These are phyloP conservation scores for Apophysomyces trapeziformis DNA, from an alignment of 371 early-diverging fungal genomes.

Conservation along the genomic window DNA sequence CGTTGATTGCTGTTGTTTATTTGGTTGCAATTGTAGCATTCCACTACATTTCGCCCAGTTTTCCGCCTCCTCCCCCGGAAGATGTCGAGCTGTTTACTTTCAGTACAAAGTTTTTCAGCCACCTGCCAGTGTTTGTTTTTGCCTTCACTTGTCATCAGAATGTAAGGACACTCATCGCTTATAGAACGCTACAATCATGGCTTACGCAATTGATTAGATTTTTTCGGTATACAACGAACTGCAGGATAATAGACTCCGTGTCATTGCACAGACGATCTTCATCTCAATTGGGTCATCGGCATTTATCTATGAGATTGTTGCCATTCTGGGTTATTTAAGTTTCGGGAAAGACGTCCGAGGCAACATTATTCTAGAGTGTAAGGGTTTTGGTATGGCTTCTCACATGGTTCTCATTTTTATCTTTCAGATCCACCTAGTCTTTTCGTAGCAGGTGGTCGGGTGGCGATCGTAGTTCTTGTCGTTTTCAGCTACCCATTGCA, in stretches of 20 bases:
- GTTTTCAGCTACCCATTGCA: conserved; percentile 98
- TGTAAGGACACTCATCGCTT: conserved; percentile 38
- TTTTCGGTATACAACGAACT: conserved; percentile 95
- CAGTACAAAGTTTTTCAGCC: conserved; percentile 72
- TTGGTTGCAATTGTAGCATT: conserved; percentile 87
- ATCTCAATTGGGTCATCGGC: conserved; percentile 84
- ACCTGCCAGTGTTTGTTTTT: conserved; percentile 98
- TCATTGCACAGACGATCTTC: conserved; percentile 69
- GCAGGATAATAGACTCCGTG: conserved; percentile 72
- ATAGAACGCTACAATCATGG: not conserved
- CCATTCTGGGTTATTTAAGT: conserved; percentile 92
- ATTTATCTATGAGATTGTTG: conserved; percentile 88
- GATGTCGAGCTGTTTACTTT: conserved; percentile 58
- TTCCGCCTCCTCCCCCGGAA: conserved; percentile 47
- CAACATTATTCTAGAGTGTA: conserved; percentile 92
- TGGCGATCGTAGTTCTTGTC: conserved; percentile 91
- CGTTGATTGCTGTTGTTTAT: conserved; percentile 90
- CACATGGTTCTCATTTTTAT: not conserved
- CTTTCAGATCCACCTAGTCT: conserved; percentile 64
- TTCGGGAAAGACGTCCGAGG: conserved; percentile 88
- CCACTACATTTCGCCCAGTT: conserved; percentile 67
- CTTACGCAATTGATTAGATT: conserved; percentile 52
- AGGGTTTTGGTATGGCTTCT: conserved; percentile 17
- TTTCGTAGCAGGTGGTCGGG: conserved; percentile 84
- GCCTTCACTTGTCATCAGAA: conserved; percentile 97